These are phyloP conservation scores for Fagopyrum esculentum DNA, from an alignment of 148 eudicot species.

Conservation along the genomic window DNA sequence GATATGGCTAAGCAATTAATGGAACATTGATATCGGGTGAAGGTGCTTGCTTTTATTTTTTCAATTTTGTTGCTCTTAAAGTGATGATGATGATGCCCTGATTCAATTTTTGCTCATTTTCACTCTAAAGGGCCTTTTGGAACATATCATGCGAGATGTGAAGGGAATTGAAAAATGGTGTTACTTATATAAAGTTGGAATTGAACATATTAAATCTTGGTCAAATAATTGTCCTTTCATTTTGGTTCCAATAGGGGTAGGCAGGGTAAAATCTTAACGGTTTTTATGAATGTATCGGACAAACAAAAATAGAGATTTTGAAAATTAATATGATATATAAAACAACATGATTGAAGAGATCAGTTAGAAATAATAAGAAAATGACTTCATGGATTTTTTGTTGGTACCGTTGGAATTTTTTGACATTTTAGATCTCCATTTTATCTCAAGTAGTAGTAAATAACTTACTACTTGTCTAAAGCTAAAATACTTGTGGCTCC, in stretches of 20 bases:
- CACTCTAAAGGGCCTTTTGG: neutral
- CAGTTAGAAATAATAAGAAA: neutral
- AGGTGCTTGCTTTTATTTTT: constrained; percentile 33
- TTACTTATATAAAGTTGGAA: neutral
- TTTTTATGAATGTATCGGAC: neutral
- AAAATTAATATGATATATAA: neutral
- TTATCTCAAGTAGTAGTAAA: too few species aligned
- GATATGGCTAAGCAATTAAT: constrained; percentile 48
- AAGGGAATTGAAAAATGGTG: neutral
- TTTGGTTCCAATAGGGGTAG: neutral
- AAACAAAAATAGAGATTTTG: neutral
- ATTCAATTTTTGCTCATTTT: neutral
- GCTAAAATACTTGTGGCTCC: too few species aligned
- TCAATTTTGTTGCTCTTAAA: neutral
- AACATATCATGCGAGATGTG: neutral
- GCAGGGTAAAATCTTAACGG: neutral
- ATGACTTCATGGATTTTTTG: neutral
- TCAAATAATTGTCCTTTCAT: neutral
- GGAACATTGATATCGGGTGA: constrained; percentile 80
- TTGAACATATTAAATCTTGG: neutral
- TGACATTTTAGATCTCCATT: too few species aligned
- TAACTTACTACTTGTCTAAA: too few species aligned
- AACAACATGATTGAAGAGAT: neutral
- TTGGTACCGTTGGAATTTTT: neutral
- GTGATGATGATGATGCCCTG: neutral